Conservation (phyloP, 83 land plant genomes). For the Larix sibirica region DNA sequence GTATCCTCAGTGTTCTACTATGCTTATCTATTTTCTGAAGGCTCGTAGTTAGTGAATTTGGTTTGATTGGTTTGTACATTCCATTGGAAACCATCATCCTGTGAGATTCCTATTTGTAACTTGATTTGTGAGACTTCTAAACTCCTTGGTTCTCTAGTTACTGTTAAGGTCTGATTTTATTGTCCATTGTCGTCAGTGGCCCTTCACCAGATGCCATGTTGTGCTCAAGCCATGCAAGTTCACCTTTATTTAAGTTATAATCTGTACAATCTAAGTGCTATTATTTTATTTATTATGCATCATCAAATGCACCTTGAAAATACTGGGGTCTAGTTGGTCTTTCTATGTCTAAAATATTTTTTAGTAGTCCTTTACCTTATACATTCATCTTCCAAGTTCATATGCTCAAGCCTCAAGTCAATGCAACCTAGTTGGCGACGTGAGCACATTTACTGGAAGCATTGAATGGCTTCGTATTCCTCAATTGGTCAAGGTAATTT, state of each 20-base stretch:
- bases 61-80: slow-evolving; percentile 14
- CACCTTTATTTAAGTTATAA: not conserved
- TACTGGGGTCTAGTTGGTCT: not conserved
- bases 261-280: slow-evolving; percentile 12
- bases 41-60: slow-evolving; percentile 3
- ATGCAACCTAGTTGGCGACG: slow-evolving; percentile 15
- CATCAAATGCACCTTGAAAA: not conserved
- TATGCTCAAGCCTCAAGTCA: slow-evolving; percentile 3
- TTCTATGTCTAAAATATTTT: not conserved
- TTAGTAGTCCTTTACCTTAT: not conserved
- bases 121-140: not conserved
- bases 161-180: not conserved
- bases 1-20: not conserved
- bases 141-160: slow-evolving; percentile 13
- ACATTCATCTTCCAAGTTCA: slow-evolving; percentile 10
- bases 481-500: slow-evolving; percentile 6
- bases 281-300: slow-evolving; percentile 15
- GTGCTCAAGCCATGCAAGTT: slow-evolving; percentile 3
- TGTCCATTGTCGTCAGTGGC: slow-evolving; percentile 10
- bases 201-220: not conserved
- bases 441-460: slow-evolving; percentile 20
- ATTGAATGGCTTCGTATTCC: not conserved
- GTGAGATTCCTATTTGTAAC: not conserved
- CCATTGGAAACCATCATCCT: not conserved
- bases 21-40: not conserved